Evolutionary conservation across 148 eudicot species (phyloP).

Genomic region (Amaranthus cruentus): DNA sequence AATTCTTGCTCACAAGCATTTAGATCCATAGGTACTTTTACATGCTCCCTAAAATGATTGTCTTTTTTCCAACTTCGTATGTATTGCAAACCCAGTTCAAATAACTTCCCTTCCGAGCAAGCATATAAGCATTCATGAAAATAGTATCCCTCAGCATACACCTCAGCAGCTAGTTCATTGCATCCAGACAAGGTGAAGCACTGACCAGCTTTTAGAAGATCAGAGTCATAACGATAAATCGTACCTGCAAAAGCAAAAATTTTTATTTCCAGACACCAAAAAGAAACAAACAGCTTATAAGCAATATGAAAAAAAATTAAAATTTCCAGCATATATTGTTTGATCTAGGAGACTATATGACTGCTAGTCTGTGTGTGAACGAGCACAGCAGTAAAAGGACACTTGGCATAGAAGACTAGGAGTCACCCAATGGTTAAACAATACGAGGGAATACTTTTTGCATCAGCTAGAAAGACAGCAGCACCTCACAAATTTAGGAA

Average conservation of each 20-base stretch:
- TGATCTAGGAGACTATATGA: no score
- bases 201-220: constrained; percentile 32
- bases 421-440: no score
- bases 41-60: neutral
- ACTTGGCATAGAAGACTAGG: no score
- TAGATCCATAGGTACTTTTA: constrained; percentile 1
- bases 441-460: no score
- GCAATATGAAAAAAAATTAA: neutral
- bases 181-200: constrained; percentile 30
- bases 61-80: constrained; percentile 27
- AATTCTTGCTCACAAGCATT: constrained; percentile 28
- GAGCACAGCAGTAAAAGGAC: no score
- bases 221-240: constrained; percentile 21
- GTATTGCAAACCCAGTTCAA: constrained; percentile 30
- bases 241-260: constrained; percentile 14
- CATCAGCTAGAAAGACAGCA: no score
- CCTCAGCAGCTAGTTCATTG: constrained; percentile 34
- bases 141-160: constrained; percentile 19
- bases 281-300: neutral
- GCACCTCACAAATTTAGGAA: no score
- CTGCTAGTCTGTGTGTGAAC: no score
- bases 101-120: constrained; percentile 37
- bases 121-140: constrained; percentile 30
- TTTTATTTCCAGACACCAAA: neutral
- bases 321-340: neutral